Percentiles rank a stretch among this genome's conserved stretches.
phyloP scores from a whole-genome alignment of 306 rosid species.

The Heteromeles arbutifolia region DNA sequence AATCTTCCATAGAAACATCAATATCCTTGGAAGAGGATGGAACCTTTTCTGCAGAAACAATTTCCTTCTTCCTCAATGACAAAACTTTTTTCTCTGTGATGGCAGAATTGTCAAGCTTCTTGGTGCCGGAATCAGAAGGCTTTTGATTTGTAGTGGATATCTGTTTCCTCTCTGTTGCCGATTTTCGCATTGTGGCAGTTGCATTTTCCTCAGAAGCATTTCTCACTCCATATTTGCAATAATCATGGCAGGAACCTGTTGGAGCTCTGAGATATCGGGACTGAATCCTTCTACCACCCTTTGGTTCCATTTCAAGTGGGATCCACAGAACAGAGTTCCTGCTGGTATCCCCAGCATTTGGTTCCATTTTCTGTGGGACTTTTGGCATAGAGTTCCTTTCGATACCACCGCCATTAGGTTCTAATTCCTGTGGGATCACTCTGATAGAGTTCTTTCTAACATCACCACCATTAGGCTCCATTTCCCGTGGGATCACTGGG shows the following conservation, averaged over 20 bases:
- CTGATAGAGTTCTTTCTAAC: conserved; percentile 10
- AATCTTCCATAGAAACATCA: conserved; percentile 28
- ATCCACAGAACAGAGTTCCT: neutral
- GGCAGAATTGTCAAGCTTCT: conserved; percentile 6
- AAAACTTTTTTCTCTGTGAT: conserved; percentile 25
- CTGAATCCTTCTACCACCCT: conserved; percentile 19
- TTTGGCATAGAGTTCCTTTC: neutral
- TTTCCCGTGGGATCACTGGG: conserved; percentile 1
- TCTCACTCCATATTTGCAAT: conserved; percentile 65
- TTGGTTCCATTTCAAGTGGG: neutral
- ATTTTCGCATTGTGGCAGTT: conserved; percentile 27
- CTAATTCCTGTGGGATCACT: neutral
- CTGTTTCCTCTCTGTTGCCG: conserved; percentile 14
- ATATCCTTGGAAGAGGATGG: conserved; percentile 28
- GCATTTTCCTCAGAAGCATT: conserved; percentile 35
- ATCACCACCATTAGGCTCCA: neutral
- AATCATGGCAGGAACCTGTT: conserved; percentile 68
- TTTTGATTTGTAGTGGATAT: conserved; percentile 18
- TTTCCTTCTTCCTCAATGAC: conserved; percentile 16
- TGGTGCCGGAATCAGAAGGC: conserved; percentile 21
- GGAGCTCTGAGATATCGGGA: conserved; percentile 60
- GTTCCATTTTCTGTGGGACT: conserved; percentile 1
- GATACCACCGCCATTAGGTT: neutral
- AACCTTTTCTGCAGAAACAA: conserved; percentile 27
- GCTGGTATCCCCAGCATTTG: neutral